phyloP scores from a whole-genome alignment of 345 rosid genomes.

The Ceriops decandra region DNA sequence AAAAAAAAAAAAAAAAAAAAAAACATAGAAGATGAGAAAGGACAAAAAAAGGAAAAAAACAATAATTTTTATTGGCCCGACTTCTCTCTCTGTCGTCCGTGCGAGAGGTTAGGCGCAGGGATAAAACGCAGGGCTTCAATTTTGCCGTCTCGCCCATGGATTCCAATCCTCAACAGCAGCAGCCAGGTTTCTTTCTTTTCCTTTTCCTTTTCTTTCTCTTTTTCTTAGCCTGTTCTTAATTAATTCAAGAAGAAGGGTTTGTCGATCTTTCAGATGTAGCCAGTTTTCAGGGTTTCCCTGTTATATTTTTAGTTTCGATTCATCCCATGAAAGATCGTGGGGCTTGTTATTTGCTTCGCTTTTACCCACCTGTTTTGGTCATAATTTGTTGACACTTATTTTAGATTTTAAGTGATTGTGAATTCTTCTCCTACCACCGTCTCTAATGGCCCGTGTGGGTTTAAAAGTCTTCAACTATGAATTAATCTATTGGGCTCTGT shows the following conservation, averaged over 20 bases:
- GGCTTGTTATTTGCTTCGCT: background rate
- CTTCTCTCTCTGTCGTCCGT: background rate
- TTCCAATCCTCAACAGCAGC: conserved; percentile 2
- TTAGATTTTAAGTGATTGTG: too few species aligned
- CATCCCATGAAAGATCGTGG: too few species aligned
- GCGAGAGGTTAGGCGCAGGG: background rate
- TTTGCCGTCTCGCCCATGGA: background rate
- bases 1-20: too few species aligned
- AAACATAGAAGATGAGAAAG: too few species aligned
- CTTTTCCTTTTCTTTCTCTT: background rate
- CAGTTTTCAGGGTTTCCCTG: background rate
- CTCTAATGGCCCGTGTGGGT: too few species aligned
- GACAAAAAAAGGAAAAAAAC: background rate
- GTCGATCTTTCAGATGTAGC: background rate
- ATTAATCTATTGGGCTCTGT: too few species aligned
- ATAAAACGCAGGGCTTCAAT: background rate
- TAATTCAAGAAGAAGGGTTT: too few species aligned
- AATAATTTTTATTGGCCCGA: background rate
- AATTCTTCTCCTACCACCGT: too few species aligned
- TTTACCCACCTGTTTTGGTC: too few species aligned
- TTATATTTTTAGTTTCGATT: background rate
- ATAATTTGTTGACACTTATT: too few species aligned
- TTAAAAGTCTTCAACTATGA: too few species aligned
- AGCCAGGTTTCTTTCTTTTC: background rate
- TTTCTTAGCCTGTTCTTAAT: background rate